Evolutionary conservation across 2,329 filamentous ascomycete genomes (phyloP), one percentile per base, ranked within the genome.

Genomic region (Claviceps cyperi): DNA sequence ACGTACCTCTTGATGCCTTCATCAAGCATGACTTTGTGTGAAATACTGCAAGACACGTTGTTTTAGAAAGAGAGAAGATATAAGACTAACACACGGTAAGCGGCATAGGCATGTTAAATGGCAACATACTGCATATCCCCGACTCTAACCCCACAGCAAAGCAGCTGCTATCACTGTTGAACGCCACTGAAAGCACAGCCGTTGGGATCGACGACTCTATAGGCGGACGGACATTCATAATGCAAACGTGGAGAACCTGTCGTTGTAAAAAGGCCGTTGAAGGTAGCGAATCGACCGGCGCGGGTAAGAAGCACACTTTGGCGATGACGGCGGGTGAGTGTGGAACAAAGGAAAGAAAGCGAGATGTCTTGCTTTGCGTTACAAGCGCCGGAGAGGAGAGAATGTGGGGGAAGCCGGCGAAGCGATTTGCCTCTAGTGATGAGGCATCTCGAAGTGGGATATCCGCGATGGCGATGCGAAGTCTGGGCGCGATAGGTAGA

Each of bases 121-220:
- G 17, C 40, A 43, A 64, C 81, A 60, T 76, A 90, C 87, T 81
- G 66, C 84, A 86, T 64, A 94, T 90, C 28, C 91, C 91, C 11
- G 82, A 82, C 61, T 94, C 86, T 8, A 95, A 73, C 8, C 88
- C 92, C 32, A 94, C 85, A 24, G 88, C 79, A 66, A 97, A 97
- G 61, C 84, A 90, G 58, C 80, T 90, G 56, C 79, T 79, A 64
- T 92, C 86, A 59, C 80, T 76, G 62, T 96, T 97, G 71, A 95
- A 95, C 8, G 85, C 80, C 44, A 84, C 80, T 14, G 87, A 94
- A 38, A 96, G 76, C 11, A 89, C 90, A 53, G 82, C 77, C 4
- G 85, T 83, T 49, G 82, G 80, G 43, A 75, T 76, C 17, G 86
- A 81, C 47, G 81, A 80, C 70, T 94, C 88, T 61, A 97, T 87